A percentile compares a stretch with the other conserved stretches of the same genome.
Evolutionary conservation across 192 early-diverging fungal genomes (phyloP).

Genomic region (Podila epicladia): DNA sequence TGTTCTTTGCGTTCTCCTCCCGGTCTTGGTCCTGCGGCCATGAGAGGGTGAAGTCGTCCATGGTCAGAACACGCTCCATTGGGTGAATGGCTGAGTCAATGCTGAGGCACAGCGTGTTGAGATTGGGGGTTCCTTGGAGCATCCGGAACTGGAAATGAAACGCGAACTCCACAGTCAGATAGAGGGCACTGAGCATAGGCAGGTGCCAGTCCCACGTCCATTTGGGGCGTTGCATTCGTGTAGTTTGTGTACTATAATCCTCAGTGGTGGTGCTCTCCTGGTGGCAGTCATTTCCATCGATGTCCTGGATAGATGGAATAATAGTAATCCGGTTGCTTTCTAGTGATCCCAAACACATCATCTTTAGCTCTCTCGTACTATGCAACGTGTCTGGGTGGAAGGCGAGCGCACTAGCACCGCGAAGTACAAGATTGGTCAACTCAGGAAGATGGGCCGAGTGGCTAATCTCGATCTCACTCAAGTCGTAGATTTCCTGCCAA

Average conservation of each 20-base stretch:
- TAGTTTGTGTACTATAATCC: not conserved
- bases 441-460: not conserved
- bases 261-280: not conserved
- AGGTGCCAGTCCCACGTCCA: constrained; percentile 17
- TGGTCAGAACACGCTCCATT: too few species aligned
- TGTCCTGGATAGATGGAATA: not conserved
- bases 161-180: not conserved
- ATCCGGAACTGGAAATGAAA: constrained; percentile 2
- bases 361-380: not conserved
- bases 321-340: not conserved
- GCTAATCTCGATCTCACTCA: too few species aligned
- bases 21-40: too few species aligned
- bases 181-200: not conserved
- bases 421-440: not conserved
- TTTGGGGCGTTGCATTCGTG: not conserved
- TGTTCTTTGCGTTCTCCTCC: too few species aligned
- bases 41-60: too few species aligned
- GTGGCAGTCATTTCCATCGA: not conserved
- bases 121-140: not conserved
- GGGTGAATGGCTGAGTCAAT: too few species aligned
- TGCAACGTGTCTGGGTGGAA: constrained; percentile 9
- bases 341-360: too few species aligned
- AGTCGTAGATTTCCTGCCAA: too few species aligned
- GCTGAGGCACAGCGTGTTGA: not conserved
- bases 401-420: not conserved